Evolutionary conservation across 148 eudicot species (phyloP), one percentile per base, ranked within the genome.

Genomic region (Nepenthes mirabilis): DNA sequence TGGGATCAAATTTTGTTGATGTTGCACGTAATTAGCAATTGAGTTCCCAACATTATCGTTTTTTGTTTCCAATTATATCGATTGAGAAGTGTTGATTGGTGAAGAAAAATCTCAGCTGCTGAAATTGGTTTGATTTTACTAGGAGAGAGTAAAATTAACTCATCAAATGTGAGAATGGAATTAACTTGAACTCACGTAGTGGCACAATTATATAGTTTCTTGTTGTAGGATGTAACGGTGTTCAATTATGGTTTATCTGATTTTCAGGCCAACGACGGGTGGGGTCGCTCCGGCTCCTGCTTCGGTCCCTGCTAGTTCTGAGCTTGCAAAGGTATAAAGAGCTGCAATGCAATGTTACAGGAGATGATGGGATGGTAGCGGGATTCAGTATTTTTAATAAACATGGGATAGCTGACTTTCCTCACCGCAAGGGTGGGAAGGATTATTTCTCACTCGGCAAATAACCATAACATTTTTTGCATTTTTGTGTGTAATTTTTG

Each of bases 261-360:
- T 65, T 70, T 65, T 14, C 80, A 89, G 93, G 74, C 96, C 96
- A 58, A 89, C 96, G 54, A 85, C 96, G 54, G 96, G 93, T 66
- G 96, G 93, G 67, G 89, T 68, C 61, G 61, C 89, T 64, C 86
- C 86, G 37, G 73, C 71, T n/a, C 68, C 79, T 48, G 77, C 69
- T 70, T 65, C 66, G 11, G 32, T 23, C 32, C 32, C 14, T 52
- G 14, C 55, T 52, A n/a, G 14, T 52, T 2, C 55, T 52, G 55
- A 8, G 4, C 45, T 32, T 52, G 14, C 55, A 6, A 52, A 52
- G 55, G 14, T 32, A 13, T 52, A 52, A n/a, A 32, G 32, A 52
- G 55, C n/a, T 2, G 14, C 32, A 52, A 52, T 10, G 14, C 32
- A 52, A 52, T 10, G 14, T 40, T 40, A 52, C 14, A 32, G n/a